Conservation (phyloP, 2,329 filamentous ascomycete genomes). For the Aspergillus sp. region DNA sequence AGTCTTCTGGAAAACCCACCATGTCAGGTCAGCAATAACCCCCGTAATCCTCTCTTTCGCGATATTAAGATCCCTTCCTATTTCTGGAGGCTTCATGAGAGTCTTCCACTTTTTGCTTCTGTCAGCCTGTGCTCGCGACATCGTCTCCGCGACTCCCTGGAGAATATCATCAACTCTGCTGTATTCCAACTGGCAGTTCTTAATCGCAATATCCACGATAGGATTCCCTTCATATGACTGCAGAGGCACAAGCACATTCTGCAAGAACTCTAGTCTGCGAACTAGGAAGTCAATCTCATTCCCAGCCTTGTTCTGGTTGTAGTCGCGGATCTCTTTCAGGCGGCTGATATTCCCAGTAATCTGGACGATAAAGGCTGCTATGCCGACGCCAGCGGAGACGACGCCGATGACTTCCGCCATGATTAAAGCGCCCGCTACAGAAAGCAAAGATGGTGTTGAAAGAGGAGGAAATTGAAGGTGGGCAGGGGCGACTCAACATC, state of each 20-base stretch:
- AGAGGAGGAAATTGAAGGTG: background rate
- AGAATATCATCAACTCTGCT: background rate
- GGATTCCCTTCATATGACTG: background rate
- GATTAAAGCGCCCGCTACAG: background rate
- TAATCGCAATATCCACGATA: background rate
- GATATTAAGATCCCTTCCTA: background rate
- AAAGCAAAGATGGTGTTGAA: background rate
- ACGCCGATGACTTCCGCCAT: background rate
- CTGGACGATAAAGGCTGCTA: background rate
- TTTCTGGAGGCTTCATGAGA: background rate
- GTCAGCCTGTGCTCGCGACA: background rate
- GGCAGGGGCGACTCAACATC: too few species aligned
- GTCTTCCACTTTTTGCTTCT: background rate
- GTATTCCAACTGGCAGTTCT: background rate
- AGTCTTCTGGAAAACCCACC: too few species aligned
- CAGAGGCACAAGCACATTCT: background rate
- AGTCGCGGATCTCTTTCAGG: background rate
- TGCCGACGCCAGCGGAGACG: background rate
- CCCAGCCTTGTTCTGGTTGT: background rate
- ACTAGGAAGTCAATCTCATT: background rate
- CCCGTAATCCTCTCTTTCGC: background rate
- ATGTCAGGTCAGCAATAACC: background rate
- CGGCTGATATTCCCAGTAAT: background rate
- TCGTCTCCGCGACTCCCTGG: background rate
- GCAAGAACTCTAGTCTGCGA: background rate